phyloP scores from a whole-genome alignment of 139 green algal species.

The Dunaliella primolecta region DNA sequence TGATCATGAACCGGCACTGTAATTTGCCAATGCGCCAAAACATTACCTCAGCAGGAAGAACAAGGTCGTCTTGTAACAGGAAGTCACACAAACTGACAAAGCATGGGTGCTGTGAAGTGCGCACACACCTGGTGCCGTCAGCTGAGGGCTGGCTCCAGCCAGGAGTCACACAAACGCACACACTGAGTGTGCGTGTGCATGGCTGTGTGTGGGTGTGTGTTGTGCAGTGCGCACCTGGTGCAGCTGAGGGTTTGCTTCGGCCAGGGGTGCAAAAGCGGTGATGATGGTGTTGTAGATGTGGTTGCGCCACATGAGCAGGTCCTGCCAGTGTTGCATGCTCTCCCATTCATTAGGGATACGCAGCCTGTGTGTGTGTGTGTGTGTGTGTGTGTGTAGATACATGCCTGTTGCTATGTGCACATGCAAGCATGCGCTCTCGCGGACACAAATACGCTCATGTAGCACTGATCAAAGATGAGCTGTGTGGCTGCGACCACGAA shows the following conservation, averaged over 20 bases:
- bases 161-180: no score
- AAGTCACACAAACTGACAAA: no score
- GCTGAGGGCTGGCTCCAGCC: no score
- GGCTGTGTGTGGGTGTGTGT: no score
- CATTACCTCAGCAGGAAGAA: no score
- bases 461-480: background rate
- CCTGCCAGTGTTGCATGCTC: slow-evolving; percentile 79
- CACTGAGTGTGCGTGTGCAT: no score
- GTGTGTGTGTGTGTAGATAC: background rate
- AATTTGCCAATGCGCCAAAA: no score
- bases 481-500: slow-evolving; percentile 3
- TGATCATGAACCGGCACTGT: no score
- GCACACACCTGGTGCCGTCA: no score
- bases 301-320: slow-evolving; percentile 95
- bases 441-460: background rate
- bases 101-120: no score
- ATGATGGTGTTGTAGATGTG: slow-evolving; percentile 96
- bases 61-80: no score
- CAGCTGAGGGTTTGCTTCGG: slow-evolving; percentile 5
- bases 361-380: slow-evolving; percentile 46
- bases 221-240: slow-evolving; percentile 8
- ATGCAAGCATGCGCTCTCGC: background rate
- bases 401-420: background rate
- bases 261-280: slow-evolving; percentile 22
- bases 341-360: slow-evolving; percentile 96